A percentile compares a stretch with the other conserved stretches of the same genome.
Conservation (phyloP, 1,139 yeast genomes). For the Saccharomyces pastorianus region DNA sequence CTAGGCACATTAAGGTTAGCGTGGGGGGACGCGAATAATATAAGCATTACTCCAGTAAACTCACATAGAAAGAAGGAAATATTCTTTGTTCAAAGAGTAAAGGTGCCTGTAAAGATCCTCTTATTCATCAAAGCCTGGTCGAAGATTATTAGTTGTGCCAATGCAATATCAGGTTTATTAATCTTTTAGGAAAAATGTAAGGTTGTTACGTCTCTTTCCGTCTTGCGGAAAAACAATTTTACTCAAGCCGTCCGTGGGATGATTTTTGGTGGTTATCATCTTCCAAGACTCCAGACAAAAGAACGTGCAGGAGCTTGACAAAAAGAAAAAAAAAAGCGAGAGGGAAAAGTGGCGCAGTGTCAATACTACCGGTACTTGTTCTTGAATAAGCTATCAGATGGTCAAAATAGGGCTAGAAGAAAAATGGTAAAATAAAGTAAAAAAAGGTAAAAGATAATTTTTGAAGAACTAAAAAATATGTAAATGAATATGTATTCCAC, state of each 20-base stretch:
- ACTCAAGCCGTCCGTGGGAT: not conserved
- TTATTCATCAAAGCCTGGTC: not conserved
- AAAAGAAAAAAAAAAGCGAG: not conserved
- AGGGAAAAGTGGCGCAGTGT: not conserved
- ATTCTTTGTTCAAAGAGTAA: not conserved
- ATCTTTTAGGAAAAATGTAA: not conserved
- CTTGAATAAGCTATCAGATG: not conserved
- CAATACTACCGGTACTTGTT: not conserved
- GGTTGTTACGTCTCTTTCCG: not conserved
- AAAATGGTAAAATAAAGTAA: not conserved
- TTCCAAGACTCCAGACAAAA: not conserved
- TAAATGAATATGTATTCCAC: not conserved
- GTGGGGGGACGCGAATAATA: not conserved
- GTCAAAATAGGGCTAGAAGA: no score
- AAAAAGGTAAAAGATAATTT: not conserved
- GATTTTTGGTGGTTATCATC: not conserved
- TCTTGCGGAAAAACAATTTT: not conserved
- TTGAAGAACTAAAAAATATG: not conserved
- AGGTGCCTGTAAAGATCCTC: not conserved
- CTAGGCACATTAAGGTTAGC: not conserved
- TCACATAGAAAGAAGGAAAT: not conserved
- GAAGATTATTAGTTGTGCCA: not conserved
- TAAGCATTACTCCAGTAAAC: not conserved
- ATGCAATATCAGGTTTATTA: not conserved
- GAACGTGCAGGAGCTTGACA: not conserved